Percentiles rank a stretch among this genome's conserved stretches.
Conservation (phyloP, 1,284 basidiomycete genomes). For the Quambalaria eucalypti region DNA sequence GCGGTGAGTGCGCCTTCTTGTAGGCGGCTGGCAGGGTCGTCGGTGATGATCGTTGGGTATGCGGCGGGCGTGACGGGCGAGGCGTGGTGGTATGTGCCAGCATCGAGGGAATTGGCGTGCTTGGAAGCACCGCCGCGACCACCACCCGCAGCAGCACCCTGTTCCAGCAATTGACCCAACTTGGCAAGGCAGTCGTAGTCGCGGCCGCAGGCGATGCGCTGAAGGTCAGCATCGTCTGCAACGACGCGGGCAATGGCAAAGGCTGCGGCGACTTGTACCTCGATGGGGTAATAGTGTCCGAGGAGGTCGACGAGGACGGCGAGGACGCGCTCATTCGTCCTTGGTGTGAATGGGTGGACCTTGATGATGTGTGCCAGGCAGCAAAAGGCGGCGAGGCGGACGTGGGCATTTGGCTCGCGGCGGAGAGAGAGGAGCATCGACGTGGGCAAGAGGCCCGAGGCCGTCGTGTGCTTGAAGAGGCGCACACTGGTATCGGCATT, state of each 20-base stretch:
- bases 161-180: constrained; percentile 18
- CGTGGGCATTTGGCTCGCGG: constrained; percentile 15
- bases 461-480: constrained; percentile 15
- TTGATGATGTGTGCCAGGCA: constrained; percentile 36
- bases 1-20: constrained; percentile 31
- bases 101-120: not conserved
- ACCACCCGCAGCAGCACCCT: constrained; percentile 5
- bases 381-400: constrained; percentile 35
- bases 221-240: constrained; percentile 25
- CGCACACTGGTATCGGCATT: constrained; percentile 13
- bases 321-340: constrained; percentile 31
- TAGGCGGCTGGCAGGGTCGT: constrained; percentile 26
- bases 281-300: not conserved
- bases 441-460: constrained; percentile 25
- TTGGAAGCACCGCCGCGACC: not conserved
- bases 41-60: too few relatives aligned
- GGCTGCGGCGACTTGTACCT: constrained; percentile 33
- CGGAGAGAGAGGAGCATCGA: constrained; percentile 28
- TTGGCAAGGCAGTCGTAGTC: constrained; percentile 18
- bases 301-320: constrained; percentile 36
- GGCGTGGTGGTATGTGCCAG: too few relatives aligned
- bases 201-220: constrained; percentile 21
- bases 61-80: constrained; percentile 6
- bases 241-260: constrained; percentile 34
- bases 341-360: constrained; percentile 25